Evolutionary conservation across 2,329 filamentous ascomycete species (phyloP), one percentile per base, ranked within the genome.

Genomic region (Paramyrothecium sp.): DNA sequence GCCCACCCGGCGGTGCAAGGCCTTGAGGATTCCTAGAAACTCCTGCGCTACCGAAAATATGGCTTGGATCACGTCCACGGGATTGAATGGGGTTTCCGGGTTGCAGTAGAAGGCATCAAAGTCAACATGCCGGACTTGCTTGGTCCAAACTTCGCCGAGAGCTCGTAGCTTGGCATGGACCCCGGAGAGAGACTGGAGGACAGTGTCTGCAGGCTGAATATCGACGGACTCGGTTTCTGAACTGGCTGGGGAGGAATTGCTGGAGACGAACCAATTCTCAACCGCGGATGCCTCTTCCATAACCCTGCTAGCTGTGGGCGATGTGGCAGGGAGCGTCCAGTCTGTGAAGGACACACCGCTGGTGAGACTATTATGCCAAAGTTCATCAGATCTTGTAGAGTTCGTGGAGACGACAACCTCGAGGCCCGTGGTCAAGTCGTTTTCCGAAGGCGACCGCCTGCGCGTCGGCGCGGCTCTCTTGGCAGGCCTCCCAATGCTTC

Each of bases 401-500:
- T 16, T 12, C 13, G 5, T 44, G 3, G 38, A 44, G n/a, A 7
- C 38, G 13, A 44, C 38, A 4, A 7, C 13, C 13, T 64, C 61
- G 3, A 67, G 54, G 38, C 65, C 58, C 41, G 60, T 62, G 38
- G 60, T 54, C 20, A 58, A 53, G 10, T 58, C 54, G 2, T 41
- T n/a, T 3, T 33, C 33, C 23, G 13, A 21, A 49, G 2, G 23
- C n/a, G 30, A 54, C 22, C 30, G 33, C 22, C 10, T 13, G 33
- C 22, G n/a, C 30, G 33, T 4, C 30, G 19, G n/a, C 7, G 38
- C 38, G 13, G 13, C 38, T 19, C n/a, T 44, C 48, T 62, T 68
- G 12, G 61, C 60, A 2, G 71, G 71, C 17, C 71, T 61, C 5
- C 71, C 71, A 38, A 73, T 65, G 34, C 68, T 67, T 8, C 70